Evolutionary conservation across 1,139 yeast genomes (phyloP).

Genomic region (Saccharomyces hybrid): DNA sequence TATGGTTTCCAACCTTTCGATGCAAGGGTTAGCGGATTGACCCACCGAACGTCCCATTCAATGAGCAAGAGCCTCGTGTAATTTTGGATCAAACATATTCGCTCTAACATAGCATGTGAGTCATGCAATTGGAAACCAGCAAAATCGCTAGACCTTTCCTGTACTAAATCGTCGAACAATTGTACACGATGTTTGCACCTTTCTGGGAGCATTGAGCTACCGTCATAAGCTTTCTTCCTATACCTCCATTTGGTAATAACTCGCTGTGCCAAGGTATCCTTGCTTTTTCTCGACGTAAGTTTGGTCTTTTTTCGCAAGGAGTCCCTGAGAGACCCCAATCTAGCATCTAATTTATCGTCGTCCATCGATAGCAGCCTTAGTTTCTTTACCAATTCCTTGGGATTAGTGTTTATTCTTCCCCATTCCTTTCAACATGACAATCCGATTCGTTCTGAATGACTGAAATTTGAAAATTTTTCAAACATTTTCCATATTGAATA

Average conservation of each 20-base stretch:
- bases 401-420: background rate
- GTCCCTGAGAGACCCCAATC: background rate
- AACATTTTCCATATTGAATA: background rate
- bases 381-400: background rate
- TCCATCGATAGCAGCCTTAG: background rate
- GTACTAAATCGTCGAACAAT: slow-evolving; percentile 9
- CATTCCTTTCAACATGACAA: background rate
- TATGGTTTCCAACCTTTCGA: slow-evolving; percentile 16
- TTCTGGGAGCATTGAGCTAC: background rate
- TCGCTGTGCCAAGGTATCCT: background rate
- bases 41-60: slow-evolving; percentile 15
- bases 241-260: slow-evolving; percentile 3
- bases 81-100: slow-evolving; percentile 6
- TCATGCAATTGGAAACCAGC: slow-evolving; percentile 9
- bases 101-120: slow-evolving; percentile 7
- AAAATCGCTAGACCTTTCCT: slow-evolving; percentile 4
- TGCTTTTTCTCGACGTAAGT: background rate
- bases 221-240: background rate
- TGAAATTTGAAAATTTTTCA: background rate
- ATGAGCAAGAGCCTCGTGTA: slow-evolving; percentile 7
- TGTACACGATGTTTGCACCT: slow-evolving; percentile 1
- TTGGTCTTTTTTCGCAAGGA: background rate
- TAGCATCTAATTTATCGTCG: background rate
- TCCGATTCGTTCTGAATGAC: background rate
- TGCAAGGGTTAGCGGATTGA: slow-evolving; percentile 16